Evolutionary conservation across 768 basidiomycete species (phyloP).

Genomic region (Xerocomellus intermedius): DNA sequence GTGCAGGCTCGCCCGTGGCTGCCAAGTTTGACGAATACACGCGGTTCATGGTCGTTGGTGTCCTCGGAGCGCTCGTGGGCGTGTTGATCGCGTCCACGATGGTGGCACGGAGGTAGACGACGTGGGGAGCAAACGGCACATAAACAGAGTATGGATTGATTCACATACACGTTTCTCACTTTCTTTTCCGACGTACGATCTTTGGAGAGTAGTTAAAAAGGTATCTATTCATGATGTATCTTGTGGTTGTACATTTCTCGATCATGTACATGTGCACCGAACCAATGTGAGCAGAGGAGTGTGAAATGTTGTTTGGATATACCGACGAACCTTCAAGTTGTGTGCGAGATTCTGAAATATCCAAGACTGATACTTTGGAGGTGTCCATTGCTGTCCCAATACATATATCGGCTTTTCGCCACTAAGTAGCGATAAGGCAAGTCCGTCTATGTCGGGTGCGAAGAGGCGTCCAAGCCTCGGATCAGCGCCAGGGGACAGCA

Average conservation of each 20-base stretch:
- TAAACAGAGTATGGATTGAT: background rate
- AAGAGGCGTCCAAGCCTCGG: background rate
- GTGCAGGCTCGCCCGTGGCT: conserved; percentile 29
- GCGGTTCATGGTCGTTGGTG: conserved; percentile 61
- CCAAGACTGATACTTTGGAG: too few relatives aligned
- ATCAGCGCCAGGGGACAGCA: background rate
- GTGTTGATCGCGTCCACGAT: conserved; percentile 55
- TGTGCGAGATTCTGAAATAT: background rate
- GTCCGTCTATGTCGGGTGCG: background rate
- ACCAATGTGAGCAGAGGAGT: background rate
- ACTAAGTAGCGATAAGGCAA: background rate
- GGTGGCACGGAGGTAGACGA: conserved; percentile 20
- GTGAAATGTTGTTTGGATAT: too few relatives aligned
- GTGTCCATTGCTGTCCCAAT: too few relatives aligned
- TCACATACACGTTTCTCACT: background rate
- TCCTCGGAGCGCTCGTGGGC: conserved; percentile 61
- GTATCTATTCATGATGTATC: conserved; percentile 10
- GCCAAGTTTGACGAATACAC: conserved; percentile 58
- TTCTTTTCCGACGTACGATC: background rate
- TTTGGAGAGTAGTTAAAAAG: background rate
- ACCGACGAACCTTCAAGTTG: too few relatives aligned
- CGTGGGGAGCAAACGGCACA: background rate
- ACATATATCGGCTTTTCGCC: too few relatives aligned
- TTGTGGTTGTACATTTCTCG: background rate
- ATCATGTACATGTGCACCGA: background rate